phyloP scores from a whole-genome alignment of 768 basidiomycete species.

The Pleurotus platypus region DNA sequence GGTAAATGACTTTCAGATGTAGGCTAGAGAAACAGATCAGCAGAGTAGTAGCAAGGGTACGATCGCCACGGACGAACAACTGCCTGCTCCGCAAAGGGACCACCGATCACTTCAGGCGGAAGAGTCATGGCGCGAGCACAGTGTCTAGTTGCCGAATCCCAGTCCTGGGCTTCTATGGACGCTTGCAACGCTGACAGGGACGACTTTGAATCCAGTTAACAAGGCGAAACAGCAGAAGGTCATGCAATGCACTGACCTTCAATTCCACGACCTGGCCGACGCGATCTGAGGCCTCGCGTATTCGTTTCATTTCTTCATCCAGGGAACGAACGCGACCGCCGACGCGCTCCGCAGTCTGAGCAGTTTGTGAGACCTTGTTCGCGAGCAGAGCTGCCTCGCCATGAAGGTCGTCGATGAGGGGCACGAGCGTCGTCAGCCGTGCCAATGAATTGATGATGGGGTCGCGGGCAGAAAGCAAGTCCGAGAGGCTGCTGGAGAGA shows the following conservation, averaged over 20 bases:
- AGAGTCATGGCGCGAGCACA: conserved; percentile 90
- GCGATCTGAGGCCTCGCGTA: conserved; percentile 86
- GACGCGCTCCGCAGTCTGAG: conserved; percentile 79
- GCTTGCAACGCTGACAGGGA: conserved; percentile 48
- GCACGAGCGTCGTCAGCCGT: conserved; percentile 56
- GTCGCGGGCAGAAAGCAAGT: conserved; percentile 64
- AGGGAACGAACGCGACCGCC: conserved; percentile 87
- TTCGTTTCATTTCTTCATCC: conserved; percentile 91
- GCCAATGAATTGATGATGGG: conserved; percentile 61
- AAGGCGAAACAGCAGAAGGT: not conserved
- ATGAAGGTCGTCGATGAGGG: conserved; percentile 61
- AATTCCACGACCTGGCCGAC: conserved; percentile 94
- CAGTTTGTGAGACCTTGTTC: conserved; percentile 64
- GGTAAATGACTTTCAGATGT: conserved; percentile 85
- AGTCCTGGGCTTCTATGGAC: conserved; percentile 84
- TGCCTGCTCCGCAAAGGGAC: conserved; percentile 80
- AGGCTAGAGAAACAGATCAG: conserved; percentile 51
- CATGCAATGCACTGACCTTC: conserved; percentile 55
- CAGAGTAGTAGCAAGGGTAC: not conserved
- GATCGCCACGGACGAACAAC: conserved; percentile 57
- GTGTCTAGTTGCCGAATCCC: conserved; percentile 92
- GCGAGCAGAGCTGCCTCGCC: conserved; percentile 53
- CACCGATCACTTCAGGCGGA: conserved; percentile 71
- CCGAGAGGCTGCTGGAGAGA: conserved; percentile 69
- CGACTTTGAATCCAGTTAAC: conserved; percentile 22